These are phyloP conservation scores for Rhizophagus clarus DNA, from an alignment of 192 early-diverging fungal species.

Conservation along the genomic window DNA sequence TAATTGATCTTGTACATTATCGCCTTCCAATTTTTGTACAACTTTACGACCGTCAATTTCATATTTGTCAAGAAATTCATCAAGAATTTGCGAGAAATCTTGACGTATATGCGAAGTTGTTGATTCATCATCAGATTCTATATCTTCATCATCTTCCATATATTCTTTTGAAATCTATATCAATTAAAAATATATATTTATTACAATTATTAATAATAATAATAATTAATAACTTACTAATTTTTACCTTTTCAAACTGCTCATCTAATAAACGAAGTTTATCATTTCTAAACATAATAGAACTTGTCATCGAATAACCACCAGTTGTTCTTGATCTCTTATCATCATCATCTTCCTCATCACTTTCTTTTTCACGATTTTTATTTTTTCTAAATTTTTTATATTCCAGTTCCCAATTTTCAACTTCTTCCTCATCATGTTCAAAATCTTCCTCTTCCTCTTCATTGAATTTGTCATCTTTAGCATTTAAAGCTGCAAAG, in stretches of 20 bases:
- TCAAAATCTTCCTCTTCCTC: conserved; percentile 60
- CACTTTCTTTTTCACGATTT: conserved; percentile 40
- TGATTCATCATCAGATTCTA: conserved; percentile 55
- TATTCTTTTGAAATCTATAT: conserved; percentile 62
- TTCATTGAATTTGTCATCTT: conserved; percentile 51
- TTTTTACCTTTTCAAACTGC: conserved; percentile 79
- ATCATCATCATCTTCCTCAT: conserved; percentile 58
- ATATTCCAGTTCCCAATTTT: conserved; percentile 60
- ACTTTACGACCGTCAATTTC: conserved; percentile 72
- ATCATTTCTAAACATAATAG: conserved; percentile 90
- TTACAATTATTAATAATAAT: not conserved
- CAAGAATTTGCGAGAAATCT: conserved; percentile 74
- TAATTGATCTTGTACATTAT: conserved; percentile 59
- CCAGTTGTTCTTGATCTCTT: conserved; percentile 44
- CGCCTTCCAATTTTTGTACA: conserved; percentile 68
- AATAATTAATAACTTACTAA: not conserved
- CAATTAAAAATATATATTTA: conserved; percentile 23
- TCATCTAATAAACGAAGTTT: conserved; percentile 91
- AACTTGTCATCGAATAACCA: conserved; percentile 88
- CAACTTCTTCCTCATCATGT: conserved; percentile 46
- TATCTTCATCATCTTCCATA: conserved; percentile 55
- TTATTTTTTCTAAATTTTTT: conserved; percentile 58
- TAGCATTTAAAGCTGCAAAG: conserved; percentile 73
- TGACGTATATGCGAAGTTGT: conserved; percentile 58
- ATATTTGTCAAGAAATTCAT: conserved; percentile 79